These are phyloP conservation scores for Toxicodendron radicans DNA, from an alignment of 345 rosid genomes.

Conservation along the genomic window DNA sequence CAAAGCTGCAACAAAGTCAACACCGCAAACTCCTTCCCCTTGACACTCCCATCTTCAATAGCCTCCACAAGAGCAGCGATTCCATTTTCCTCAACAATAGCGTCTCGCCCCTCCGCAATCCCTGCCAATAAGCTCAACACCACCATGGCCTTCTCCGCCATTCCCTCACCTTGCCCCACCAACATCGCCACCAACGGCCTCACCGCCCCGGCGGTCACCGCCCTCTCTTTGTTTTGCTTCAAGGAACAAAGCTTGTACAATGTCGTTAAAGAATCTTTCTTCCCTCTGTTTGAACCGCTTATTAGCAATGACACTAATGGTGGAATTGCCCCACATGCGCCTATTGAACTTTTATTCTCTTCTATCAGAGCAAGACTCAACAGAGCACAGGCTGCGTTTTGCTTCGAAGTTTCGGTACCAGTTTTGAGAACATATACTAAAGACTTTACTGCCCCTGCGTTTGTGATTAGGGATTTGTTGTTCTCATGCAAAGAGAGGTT, in stretches of 20 bases:
- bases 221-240: conserved; percentile 86
- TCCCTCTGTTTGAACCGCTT: conserved; percentile 77
- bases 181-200: conserved; percentile 81
- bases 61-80: conserved; percentile 89
- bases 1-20: conserved; percentile 81
- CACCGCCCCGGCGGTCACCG: conserved; percentile 85
- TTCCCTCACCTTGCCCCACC: conserved; percentile 76
- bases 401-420: conserved; percentile 94
- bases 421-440: conserved; percentile 84
- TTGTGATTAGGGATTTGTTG: conserved; percentile 58
- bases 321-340: conserved; percentile 91
- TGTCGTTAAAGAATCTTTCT: conserved; percentile 87
- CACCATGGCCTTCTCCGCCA: conserved; percentile 98
- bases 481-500: conserved; percentile 80
- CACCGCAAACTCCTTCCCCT: conserved; percentile 90
- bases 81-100: conserved; percentile 87
- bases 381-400: conserved; percentile 91
- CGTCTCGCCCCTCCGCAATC: conserved; percentile 68
- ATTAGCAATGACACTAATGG: conserved; percentile 84
- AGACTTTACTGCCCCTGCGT: conserved; percentile 81
- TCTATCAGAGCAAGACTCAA: conserved; percentile 81
- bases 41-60: conserved; percentile 79
- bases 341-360: conserved; percentile 82
- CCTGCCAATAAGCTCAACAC: conserved; percentile 77
- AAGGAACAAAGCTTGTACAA: conserved; percentile 85